Evolutionary conservation across 306 rosid species (phyloP).

Genomic region (Mimosa bimucronata): DNA sequence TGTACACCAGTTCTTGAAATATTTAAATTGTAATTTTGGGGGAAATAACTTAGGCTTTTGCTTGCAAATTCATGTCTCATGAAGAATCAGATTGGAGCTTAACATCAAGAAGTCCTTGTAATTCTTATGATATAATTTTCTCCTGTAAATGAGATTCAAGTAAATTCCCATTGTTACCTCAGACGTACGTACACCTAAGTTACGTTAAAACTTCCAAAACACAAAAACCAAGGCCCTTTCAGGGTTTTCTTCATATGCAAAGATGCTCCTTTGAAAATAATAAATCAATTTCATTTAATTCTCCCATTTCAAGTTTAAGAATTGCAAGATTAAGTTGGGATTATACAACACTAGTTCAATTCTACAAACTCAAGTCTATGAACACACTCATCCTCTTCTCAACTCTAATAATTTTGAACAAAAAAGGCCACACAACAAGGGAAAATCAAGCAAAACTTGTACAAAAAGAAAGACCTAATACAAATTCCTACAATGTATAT

Average conservation of each 20-base stretch:
- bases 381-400: background rate
- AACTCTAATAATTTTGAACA: background rate
- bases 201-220: no score
- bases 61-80: background rate
- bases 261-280: background rate
- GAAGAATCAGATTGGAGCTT: background rate
- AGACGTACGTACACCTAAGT: no score
- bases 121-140: background rate
- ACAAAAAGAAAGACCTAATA: constrained; percentile 11
- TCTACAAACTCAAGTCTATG: background rate
- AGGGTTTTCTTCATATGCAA: background rate
- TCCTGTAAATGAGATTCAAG: no score
- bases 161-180: no score
- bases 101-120: background rate
- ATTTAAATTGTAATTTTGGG: background rate
- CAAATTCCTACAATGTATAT: constrained; percentile 24
- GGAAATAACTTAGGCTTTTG: background rate
- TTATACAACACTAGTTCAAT: background rate
- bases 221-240: background rate
- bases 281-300: background rate
- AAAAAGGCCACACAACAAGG: background rate
- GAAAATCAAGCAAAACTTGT: constrained; percentile 22
- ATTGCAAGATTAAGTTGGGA: background rate
- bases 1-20: background rate
- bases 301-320: background rate